These are phyloP conservation scores for Umbelopsis vinacea DNA, from an alignment of 192 early-diverging fungal genomes.

Conservation along the genomic window DNA sequence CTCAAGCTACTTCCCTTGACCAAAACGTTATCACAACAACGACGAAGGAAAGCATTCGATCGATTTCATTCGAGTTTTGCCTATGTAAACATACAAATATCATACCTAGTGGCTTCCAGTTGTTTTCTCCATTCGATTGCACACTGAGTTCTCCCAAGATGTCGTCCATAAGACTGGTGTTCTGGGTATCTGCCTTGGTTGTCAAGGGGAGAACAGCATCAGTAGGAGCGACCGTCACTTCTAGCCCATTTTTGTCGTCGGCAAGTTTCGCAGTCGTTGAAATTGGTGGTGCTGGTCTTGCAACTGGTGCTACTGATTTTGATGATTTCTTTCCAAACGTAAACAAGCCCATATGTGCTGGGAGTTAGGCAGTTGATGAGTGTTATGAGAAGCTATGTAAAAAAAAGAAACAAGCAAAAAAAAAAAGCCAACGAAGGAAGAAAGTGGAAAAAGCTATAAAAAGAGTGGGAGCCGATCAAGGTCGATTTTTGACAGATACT, in stretches of 20 bases:
- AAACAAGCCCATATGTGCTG: background rate
- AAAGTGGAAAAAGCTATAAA: background rate
- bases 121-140: background rate
- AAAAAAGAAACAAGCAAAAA: background rate
- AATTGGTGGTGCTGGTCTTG: background rate
- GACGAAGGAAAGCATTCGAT: too few species aligned
- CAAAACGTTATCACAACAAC: background rate
- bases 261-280: background rate
- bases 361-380: too few species aligned
- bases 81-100: background rate
- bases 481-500: constrained; percentile 8
- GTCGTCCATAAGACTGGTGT: background rate
- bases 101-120: background rate
- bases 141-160: background rate
- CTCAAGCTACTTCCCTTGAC: background rate
- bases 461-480: background rate
- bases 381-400: background rate
- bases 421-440: background rate
- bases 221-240: background rate
- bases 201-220: background rate
- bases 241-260: background rate
- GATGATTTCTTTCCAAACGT: constrained; percentile 16
- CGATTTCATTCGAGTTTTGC: too few species aligned
- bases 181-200: background rate
- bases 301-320: background rate